Percentiles rank a stretch among this genome's conserved stretches.
Conservation (phyloP, 129 eudicot genomes). For the Rutidosis leptorrhynchoides region DNA sequence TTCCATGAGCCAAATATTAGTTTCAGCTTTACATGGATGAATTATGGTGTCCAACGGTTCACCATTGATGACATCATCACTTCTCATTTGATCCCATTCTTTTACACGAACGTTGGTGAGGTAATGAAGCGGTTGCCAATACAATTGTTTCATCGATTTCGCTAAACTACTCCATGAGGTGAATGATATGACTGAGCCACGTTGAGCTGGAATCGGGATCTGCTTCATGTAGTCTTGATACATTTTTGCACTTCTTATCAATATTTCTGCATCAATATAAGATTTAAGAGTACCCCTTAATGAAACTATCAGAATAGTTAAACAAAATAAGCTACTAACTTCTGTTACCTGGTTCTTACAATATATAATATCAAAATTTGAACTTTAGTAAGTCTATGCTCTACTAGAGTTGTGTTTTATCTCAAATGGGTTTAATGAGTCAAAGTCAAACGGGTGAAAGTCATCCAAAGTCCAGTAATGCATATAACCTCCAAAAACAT, state of each 20-base stretch:
- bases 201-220: conserved; percentile 56
- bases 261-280: conserved; percentile 36
- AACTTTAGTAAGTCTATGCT: background rate
- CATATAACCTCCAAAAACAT: background rate
- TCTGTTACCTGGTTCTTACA: background rate
- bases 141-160: conserved; percentile 53
- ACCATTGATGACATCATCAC: conserved; percentile 33
- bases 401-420: background rate
- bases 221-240: conserved; percentile 74
- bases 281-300: background rate
- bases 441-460: background rate
- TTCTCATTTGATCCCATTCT: conserved; percentile 55
- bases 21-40: conserved; percentile 77
- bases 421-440: background rate
- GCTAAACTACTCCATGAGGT: conserved; percentile 67
- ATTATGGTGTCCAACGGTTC: conserved; percentile 50
- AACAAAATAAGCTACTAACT: background rate
- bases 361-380: background rate
- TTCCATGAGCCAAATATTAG: conserved; percentile 77
- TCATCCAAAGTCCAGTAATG: background rate
- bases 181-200: conserved; percentile 57
- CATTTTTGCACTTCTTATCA: conserved; percentile 49
- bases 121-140: conserved; percentile 79
- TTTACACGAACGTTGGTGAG: conserved; percentile 63
- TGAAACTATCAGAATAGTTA: background rate